Base-by-base conservation (phyloP, 805 yeast species). In the Helenozyma rhizophorensis region DNA sequence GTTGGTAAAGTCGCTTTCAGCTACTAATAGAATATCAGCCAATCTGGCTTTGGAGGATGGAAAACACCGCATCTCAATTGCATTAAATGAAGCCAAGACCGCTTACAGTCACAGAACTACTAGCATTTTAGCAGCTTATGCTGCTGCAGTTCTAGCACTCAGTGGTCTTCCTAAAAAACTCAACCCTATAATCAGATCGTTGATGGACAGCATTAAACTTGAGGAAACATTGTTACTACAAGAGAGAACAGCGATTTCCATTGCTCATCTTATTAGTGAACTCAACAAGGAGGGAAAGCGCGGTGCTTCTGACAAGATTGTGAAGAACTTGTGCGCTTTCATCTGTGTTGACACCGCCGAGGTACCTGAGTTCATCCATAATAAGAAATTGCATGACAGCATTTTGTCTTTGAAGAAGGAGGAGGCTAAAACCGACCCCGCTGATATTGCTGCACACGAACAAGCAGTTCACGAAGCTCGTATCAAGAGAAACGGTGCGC, bases 301-400 rank as follows among this genome's bases (percentile, higher is more conserved):
- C n/a, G 79, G 78, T 23, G 93, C 90, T 1, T 78, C 90, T 2
- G 94, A 86, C 47, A 93, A 93, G 54, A 83, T 94, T 43, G 76
- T 86, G 27, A 90, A 86, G 54, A 93, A 93, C 51, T 62, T 94
- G 35, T 85, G 96, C 61, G 95, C 90, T 0, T 90, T 90, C 53
- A 54, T 93, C 32, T 93, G 98, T 62, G 96, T 89, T 21, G 98
- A 90, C 54, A 87, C 96, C 0, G 76, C 93, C 3, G 97, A 89
- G 53, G 96, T 90, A 21, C 98, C 98, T 2, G 97, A 87, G 50
- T 93, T 86, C 51, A 67, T 69, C 11, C 80, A 83, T 27, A 83
- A 84, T 46, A 72, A 74, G 23, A 57, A 60, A 10, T 64, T 70
- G 35, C 68, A 58, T 12, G 76, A 74, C 27, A 62, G 63, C 10